A percentile compares a stretch with the other conserved stretches of the same genome.
These are phyloP conservation scores for Podila clonocystis DNA, from an alignment of 192 early-diverging fungal genomes.

Conservation along the genomic window DNA sequence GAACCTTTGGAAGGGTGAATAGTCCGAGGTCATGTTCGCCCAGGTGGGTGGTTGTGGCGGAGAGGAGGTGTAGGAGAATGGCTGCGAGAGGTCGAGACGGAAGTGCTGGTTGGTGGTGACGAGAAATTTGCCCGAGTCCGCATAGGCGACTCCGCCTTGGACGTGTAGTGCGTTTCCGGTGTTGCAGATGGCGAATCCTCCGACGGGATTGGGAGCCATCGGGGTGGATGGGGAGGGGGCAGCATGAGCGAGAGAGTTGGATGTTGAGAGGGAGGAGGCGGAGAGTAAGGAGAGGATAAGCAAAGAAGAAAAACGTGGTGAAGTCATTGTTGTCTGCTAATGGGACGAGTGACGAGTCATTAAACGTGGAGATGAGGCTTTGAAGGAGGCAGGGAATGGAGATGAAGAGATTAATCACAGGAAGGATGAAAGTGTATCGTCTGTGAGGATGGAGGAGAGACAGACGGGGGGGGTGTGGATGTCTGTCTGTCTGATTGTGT, in stretches of 20 bases:
- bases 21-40: constrained; percentile 40
- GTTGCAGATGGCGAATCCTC: constrained; percentile 46
- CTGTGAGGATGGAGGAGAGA: not conserved
- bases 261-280: not conserved
- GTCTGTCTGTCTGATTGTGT: not conserved
- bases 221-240: not conserved
- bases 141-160: constrained; percentile 42
- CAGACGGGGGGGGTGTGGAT: not conserved
- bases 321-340: too few species aligned
- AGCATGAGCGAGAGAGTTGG: not conserved
- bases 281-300: not conserved
- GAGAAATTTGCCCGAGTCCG: constrained; percentile 12
- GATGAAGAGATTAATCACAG: too few species aligned
- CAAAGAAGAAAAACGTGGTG: too few species aligned
- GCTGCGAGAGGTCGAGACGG: constrained; percentile 34
- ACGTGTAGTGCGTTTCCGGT: constrained; percentile 26
- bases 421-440: too few species aligned
- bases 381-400: not conserved
- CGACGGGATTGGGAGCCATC: constrained; percentile 19
- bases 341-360: too few species aligned
- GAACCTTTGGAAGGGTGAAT: constrained; percentile 38
- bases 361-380: too few species aligned
- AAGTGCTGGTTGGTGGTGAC: constrained; percentile 44
- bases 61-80: constrained; percentile 10
- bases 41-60: constrained; percentile 17